Evolutionary conservation across 495 filamentous ascomycete species (phyloP).

Genomic region (Neurospora tetrasperma): DNA sequence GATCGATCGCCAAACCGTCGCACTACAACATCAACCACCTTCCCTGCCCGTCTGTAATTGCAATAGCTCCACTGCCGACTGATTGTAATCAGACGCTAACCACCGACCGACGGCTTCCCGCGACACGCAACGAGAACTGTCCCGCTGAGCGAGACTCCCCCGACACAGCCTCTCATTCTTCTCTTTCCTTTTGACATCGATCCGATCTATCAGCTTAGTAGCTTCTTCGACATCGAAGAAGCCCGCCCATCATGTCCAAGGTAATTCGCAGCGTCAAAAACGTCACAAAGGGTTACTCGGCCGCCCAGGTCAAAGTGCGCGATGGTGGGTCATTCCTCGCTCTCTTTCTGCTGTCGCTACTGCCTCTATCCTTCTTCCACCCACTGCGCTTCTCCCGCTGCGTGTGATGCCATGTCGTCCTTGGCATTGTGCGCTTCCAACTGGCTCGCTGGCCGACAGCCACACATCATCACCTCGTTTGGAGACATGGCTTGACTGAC

Average conservation of each 20-base stretch:
- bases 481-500: background rate
- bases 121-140: background rate
- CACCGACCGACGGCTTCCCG: background rate
- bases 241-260: slow-evolving; percentile 67
- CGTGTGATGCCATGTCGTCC: background rate
- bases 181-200: background rate
- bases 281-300: slow-evolving; percentile 98
- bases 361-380: background rate
- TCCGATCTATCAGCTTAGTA: background rate
- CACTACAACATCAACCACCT: background rate
- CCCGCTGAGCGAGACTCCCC: background rate
- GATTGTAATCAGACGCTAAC: background rate
- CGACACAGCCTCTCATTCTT: background rate
- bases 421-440: background rate
- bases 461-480: background rate
- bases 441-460: slow-evolving; percentile 11
- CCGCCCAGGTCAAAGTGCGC: slow-evolving; percentile 95
- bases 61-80: background rate
- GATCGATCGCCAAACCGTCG: background rate
- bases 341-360: background rate
- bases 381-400: background rate
- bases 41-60: background rate
- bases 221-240: background rate
- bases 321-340: slow-evolving; percentile 63
- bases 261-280: slow-evolving; percentile 98